A percentile compares a stretch with the other conserved stretches of the same genome.
Conservation (phyloP, 805 yeast genomes). For the Pichia membranifaciens region DNA sequence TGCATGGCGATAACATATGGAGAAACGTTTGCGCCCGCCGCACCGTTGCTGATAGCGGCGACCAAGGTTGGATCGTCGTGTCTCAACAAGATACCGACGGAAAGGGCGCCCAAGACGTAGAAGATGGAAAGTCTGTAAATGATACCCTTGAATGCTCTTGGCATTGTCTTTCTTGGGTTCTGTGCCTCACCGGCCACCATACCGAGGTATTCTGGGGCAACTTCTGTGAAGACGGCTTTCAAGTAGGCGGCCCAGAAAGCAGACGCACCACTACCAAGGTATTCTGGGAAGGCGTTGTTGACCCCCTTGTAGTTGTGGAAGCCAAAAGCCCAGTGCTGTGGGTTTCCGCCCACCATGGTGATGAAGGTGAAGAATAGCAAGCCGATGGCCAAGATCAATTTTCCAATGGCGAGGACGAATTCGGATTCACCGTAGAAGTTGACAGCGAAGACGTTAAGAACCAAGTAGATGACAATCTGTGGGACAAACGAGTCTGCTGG, state of each 20-base stretch:
- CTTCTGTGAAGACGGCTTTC: slow-evolving; percentile 65
- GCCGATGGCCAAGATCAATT: slow-evolving; percentile 70
- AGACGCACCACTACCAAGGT: slow-evolving; percentile 48
- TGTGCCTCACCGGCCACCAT: slow-evolving; percentile 83
- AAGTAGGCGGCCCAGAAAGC: slow-evolving; percentile 67
- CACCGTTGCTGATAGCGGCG: slow-evolving; percentile 50
- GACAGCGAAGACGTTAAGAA: slow-evolving; percentile 69
- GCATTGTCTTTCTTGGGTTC: slow-evolving; percentile 51
- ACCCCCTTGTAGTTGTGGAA: slow-evolving; percentile 24
- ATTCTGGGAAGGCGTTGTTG: slow-evolving; percentile 45
- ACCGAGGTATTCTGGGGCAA: slow-evolving; percentile 82
- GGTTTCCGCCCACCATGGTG: slow-evolving; percentile 87
- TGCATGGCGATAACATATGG: slow-evolving; percentile 84
- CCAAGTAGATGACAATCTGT: slow-evolving; percentile 56
- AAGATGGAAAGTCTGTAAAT: slow-evolving; percentile 61
- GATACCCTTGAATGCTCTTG: slow-evolving; percentile 74
- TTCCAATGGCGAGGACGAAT: slow-evolving; percentile 71
- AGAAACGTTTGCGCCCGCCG: slow-evolving; percentile 74
- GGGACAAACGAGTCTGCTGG: slow-evolving; percentile 66
- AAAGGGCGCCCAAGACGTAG: slow-evolving; percentile 67
- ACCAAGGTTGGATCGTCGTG: slow-evolving; percentile 58
- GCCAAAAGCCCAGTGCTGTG: slow-evolving; percentile 42
- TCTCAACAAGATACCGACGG: slow-evolving; percentile 73
- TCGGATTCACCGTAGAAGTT: slow-evolving; percentile 75
- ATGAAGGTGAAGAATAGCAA: slow-evolving; percentile 68